Evolutionary conservation across 495 filamentous ascomycete species (phyloP), one percentile per base, ranked within the genome.

Genomic region (Lindgomyces ingoldianus): DNA sequence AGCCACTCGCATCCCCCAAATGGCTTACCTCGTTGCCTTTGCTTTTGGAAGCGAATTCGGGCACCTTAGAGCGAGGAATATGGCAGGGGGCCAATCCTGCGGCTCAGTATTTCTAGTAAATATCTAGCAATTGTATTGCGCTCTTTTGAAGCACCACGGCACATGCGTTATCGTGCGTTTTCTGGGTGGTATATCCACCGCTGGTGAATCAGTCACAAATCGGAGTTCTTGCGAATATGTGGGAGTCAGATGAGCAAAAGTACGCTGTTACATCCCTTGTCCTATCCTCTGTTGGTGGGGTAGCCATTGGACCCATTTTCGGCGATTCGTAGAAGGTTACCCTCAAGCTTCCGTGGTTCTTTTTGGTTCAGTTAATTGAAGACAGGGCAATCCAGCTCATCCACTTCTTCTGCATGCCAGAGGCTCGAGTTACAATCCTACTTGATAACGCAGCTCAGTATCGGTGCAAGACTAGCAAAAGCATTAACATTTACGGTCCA

Each of bases 21-120:
- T 83, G 81, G 81, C 81, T 27, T 87, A 87, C 73, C 74, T 88
- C 18, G 77, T 87, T 44, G 65, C 82, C 0, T 88, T 87, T 65
- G 84, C 83, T 6, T 86, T 88, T 64, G 85, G 84, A 24, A 86
- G 85, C 74, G 85, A 88, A 65, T 76, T 88, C 87, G 85, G 85
- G 85, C 85, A 0, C 85, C 85, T 0, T 88, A 85, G 85, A 84
- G 81, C n/a, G 85, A 88, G 58, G 85, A 87, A 51, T 71, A 83
- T 48, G 85, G 85, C 12, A 81, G 85, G 12, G 81, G 80, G 70
- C 79, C 79, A 0, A 80, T 86, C 41, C 73, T 85, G 18, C 85
- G 87, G 68, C 44, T 74, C 0, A 82, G 78, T 87, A 29, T 78
- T 84, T 45, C 71, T 87, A 1, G 84, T 87, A 68, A 87, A 87